phyloP scores from a whole-genome alignment of 164 flowering plant genomes.

The Stephania japonica region DNA sequence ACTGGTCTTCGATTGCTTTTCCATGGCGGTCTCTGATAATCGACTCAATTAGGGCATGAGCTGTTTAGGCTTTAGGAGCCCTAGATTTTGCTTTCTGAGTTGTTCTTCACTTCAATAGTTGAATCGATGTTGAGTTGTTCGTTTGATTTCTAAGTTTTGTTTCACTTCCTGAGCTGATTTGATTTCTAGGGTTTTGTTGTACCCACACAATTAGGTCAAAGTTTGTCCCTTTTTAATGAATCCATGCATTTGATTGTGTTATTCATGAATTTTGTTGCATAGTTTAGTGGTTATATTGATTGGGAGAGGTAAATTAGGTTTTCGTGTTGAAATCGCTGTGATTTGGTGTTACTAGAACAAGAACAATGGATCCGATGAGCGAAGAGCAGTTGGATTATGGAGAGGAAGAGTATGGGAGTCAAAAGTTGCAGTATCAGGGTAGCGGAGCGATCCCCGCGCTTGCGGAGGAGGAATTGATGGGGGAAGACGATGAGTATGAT shows the following conservation, averaged over 20 bases:
- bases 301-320: not conserved
- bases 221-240: no score
- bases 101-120: not conserved
- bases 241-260: no score
- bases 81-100: not conserved
- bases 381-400: slow-evolving; percentile 77
- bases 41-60: not conserved
- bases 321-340: not conserved
- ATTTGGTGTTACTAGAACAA: slow-evolving; percentile 6
- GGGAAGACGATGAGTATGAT: slow-evolving; percentile 69
- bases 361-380: slow-evolving; percentile 47
- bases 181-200: not conserved
- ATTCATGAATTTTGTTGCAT: slow-evolving; percentile 5
- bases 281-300: not conserved
- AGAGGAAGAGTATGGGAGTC: slow-evolving; percentile 67
- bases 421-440: slow-evolving; percentile 60
- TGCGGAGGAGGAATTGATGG: slow-evolving; percentile 61
- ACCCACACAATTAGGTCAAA: no score
- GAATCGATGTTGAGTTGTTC: not conserved
- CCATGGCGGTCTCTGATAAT: not conserved
- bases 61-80: not conserved
- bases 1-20: not conserved
- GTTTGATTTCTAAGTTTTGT: not conserved
- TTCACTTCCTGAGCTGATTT: not conserved
- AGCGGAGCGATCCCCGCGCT: slow-evolving; percentile 73